Base-by-base conservation (phyloP, 2,329 filamentous ascomycete species). In the Coniella vitis region DNA sequence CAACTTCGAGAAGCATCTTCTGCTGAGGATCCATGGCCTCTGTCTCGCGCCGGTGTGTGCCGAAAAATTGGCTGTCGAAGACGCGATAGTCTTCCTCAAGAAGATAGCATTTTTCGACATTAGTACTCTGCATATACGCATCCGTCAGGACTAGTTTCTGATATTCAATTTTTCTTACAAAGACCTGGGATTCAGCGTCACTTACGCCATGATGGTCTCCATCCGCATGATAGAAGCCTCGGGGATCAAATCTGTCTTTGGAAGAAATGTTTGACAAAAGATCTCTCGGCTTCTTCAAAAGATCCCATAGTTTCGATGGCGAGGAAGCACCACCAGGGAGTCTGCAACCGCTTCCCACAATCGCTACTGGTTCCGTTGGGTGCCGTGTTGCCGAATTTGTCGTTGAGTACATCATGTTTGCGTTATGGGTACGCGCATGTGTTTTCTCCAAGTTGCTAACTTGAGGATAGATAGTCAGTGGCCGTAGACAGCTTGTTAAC, bases 271-370 rank as follows among this genome's bases (percentile, higher is more conserved):
- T 42, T 4, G 49, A 43, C 7, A 9, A n/a, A 2, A 57, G 57
- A 38, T 59, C 57, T 32, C 41, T 52, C 2, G 39, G 39, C n/a
- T 22, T 55, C 57, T 20, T 44, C 29, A 65, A 58, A n/a, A 68
- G 52, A 1, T 65, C 56, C 66, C 67, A 69, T 2, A 69, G 57
- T 47, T 60, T 59, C 1, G 65, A 63, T 2, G 65, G 61, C 9
- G 61, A 60, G 8, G 52, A 60, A 1, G 63, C 57, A 32, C 55
- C 58, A 4, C 67, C 67, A 3, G 67, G 63, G 22, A 70, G 67
- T 7, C 67, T 62, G 53, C 67, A 70, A 3, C 59, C 65, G 14
- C 22, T n/a, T n/a, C n/a, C n/a, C n/a, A n/a, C n/a, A n/a, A n/a
- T n/a, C n/a, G n/a, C n/a, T n/a, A n/a, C n/a, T n/a, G n/a, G n/a